Evolutionary conservation across 2,329 filamentous ascomycete species (phyloP).

Genomic region (Fusarium gaditjirri): DNA sequence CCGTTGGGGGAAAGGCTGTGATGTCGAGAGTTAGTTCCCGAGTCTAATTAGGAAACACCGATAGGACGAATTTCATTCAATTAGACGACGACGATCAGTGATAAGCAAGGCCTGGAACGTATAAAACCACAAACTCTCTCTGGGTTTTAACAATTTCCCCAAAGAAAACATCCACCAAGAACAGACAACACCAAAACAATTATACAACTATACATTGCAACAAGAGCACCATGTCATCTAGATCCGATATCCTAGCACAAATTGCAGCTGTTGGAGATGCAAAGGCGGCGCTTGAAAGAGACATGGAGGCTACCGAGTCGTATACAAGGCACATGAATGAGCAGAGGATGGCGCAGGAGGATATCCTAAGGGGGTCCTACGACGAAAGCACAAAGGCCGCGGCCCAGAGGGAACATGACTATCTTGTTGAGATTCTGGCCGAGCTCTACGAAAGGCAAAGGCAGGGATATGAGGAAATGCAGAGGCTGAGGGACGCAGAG

Average conservation of each 20-base stretch:
- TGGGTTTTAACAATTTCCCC: neutral
- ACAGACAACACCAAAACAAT: fast-evolving
- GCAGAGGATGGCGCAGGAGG: too few relatives aligned
- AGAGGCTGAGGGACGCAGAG: neutral
- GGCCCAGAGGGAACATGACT: neutral
- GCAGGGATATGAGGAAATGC: too few relatives aligned
- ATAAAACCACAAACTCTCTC: neutral
- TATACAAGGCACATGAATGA: too few relatives aligned
- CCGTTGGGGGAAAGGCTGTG: fast-evolving
- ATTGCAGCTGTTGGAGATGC: fast-evolving
- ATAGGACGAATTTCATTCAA: neutral
- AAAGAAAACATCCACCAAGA: fast-evolving
- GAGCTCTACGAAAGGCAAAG: too few relatives aligned
- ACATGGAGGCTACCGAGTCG: fast-evolving
- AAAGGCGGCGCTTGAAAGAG: neutral
- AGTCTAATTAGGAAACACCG: neutral
- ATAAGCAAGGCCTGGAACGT: fast-evolving
- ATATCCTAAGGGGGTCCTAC: neutral
- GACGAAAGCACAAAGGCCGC: neutral
- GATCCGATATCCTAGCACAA: neutral
- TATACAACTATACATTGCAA: fast-evolving
- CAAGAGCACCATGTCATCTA: neutral
- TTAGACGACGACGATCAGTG: neutral
- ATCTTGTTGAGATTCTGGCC: fast-evolving
- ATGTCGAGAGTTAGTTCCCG: neutral